These are phyloP conservation scores for Strobilomyces confusus DNA, from an alignment of 768 basidiomycete genomes.

Conservation along the genomic window DNA sequence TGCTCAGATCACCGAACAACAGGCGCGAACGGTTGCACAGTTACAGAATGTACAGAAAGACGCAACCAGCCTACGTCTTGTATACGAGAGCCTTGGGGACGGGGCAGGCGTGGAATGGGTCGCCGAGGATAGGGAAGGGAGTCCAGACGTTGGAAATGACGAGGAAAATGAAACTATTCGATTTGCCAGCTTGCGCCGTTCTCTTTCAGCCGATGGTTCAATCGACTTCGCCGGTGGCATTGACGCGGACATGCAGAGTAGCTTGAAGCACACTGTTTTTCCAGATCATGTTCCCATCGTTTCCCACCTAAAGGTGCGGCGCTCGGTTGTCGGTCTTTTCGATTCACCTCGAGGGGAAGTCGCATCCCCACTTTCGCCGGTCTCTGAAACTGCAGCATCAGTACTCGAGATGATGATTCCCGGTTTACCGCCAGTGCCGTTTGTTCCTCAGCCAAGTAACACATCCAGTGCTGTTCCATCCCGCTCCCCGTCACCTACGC, in stretches of 20 bases:
- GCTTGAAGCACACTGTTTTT: constrained; percentile 13
- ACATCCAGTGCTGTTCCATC: constrained; percentile 18
- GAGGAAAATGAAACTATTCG: constrained; percentile 31
- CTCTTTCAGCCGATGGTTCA: constrained; percentile 21
- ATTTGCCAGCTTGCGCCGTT: constrained; percentile 27
- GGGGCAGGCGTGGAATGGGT: constrained; percentile 39
- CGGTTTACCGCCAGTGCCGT: constrained; percentile 31
- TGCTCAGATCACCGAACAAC: constrained; percentile 58
- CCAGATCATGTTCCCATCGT: constrained; percentile 18
- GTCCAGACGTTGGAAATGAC: constrained; percentile 24
- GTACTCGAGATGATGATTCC: constrained; percentile 32
- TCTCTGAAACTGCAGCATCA: constrained; percentile 16
- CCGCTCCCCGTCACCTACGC: constrained; percentile 20
- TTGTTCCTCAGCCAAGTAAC: constrained; percentile 31
- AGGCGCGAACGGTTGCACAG: constrained; percentile 55
- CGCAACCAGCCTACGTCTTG: constrained; percentile 62
- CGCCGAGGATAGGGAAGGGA: constrained; percentile 42
- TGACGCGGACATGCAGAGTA: constrained; percentile 24
- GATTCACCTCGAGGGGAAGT: constrained; percentile 31
- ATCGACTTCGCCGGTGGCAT: constrained; percentile 21
- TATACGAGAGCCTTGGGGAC: constrained; percentile 66
- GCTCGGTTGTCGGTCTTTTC: constrained; percentile 63
- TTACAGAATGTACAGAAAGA: constrained; percentile 70
- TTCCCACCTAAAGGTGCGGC: constrained; percentile 35
- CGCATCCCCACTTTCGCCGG: constrained; percentile 6